These are phyloP conservation scores for Yamadazyma tumulicola DNA, from an alignment of 805 yeast species.

Conservation along the genomic window DNA sequence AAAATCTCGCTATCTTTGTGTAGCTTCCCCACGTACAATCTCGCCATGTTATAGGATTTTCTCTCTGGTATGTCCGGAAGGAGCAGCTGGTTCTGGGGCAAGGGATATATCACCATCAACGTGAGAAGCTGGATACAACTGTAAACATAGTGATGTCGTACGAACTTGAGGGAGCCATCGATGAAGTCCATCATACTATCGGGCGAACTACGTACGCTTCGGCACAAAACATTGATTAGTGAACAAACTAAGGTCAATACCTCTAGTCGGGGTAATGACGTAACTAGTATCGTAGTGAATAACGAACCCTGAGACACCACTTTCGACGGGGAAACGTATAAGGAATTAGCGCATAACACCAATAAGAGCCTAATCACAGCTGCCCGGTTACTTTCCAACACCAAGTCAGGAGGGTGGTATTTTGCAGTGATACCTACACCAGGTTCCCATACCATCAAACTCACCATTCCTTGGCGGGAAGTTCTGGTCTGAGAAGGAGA, in stretches of 20 bases:
- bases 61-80: constrained; percentile 12
- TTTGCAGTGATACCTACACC: constrained; percentile 58
- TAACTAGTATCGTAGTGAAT: constrained; percentile 54
- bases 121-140: constrained; percentile 61
- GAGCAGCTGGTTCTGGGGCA: constrained; percentile 37
- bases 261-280: constrained; percentile 47
- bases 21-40: constrained; percentile 51
- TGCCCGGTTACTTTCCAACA: constrained; percentile 59
- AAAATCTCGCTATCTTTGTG: constrained; percentile 53
- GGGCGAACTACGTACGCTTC: constrained; percentile 40
- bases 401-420: constrained; percentile 21
- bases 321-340: constrained; percentile 47
- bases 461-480: constrained; percentile 2
- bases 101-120: constrained; percentile 58
- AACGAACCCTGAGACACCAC: constrained; percentile 54
- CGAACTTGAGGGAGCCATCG: constrained; percentile 20
- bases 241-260: constrained; percentile 60
- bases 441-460: constrained; percentile 63
- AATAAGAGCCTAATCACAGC: constrained; percentile 64
- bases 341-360: constrained; percentile 55
- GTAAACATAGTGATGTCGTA: constrained; percentile 47
- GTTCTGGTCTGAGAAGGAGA: neutral
- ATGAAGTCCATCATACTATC: constrained; percentile 45
- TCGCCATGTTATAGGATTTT: constrained; percentile 46
- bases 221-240: constrained; percentile 58